Evolutionary conservation across 1,284 basidiomycete genomes (phyloP).

Genomic region (Schizopora paradoxa): DNA sequence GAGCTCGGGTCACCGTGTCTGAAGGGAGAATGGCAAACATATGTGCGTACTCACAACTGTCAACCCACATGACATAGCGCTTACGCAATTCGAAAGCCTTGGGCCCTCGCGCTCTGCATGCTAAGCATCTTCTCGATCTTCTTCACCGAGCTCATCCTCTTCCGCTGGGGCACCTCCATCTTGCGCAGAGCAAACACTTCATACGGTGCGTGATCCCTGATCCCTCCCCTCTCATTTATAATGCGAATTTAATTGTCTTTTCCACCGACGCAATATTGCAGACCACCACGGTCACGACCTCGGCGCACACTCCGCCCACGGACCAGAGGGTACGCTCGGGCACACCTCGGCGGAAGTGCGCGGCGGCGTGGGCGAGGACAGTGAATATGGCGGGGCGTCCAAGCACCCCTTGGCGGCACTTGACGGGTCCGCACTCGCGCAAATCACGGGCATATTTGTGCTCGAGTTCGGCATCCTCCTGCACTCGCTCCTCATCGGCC

Average conservation of each 20-base stretch:
- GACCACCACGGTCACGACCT: conserved; percentile 62
- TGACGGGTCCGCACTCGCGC: conserved; percentile 50
- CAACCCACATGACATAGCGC: background rate
- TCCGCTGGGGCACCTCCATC: conserved; percentile 70
- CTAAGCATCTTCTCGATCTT: conserved; percentile 79
- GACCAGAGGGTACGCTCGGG: conserved; percentile 40
- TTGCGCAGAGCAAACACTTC: conserved; percentile 46
- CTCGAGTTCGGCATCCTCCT: conserved; percentile 90
- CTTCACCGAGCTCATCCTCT: conserved; percentile 78
- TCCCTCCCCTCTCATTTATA: conserved; percentile 6
- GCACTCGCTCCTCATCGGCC: conserved; percentile 82
- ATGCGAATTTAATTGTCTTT: conserved; percentile 3
- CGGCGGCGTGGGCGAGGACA: conserved; percentile 15
- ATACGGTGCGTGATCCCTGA: conserved; percentile 51
- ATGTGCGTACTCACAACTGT: conserved; percentile 38
- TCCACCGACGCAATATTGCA: conserved; percentile 22
- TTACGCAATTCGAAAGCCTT: conserved; percentile 57
- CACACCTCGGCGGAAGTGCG: conserved; percentile 16
- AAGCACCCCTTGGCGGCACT: conserved; percentile 11
- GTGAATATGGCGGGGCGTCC: conserved; percentile 11
- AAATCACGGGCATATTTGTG: conserved; percentile 81
- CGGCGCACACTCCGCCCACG: conserved; percentile 61
- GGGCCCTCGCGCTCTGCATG: conserved; percentile 75
- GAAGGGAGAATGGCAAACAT: conserved; percentile 59
- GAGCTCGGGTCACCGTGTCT: conserved; percentile 72